These are phyloP conservation scores for Alternaria sp. DNA, from an alignment of 2,329 filamentous ascomycete genomes.

Conservation along the genomic window DNA sequence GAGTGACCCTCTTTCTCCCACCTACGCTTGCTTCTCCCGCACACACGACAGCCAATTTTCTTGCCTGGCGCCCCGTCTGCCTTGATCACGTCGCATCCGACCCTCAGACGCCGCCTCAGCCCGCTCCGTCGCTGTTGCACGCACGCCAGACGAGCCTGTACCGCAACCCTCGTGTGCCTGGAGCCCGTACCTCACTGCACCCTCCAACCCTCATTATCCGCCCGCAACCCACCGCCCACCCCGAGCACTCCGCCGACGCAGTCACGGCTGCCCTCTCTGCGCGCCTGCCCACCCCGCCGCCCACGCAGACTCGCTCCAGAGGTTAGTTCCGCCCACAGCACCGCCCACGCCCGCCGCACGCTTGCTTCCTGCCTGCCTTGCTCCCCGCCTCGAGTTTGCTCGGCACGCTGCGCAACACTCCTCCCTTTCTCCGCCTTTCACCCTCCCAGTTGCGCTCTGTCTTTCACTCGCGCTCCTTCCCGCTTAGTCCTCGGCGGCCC, in stretches of 20 bases:
- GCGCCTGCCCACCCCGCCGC: constrained; percentile 11
- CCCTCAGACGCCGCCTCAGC: constrained; percentile 36
- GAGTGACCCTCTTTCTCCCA: constrained; percentile 29
- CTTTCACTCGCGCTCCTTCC: constrained; percentile 4
- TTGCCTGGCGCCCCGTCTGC: constrained; percentile 34
- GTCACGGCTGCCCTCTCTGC: constrained; percentile 11
- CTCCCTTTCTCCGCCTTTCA: constrained; percentile 5
- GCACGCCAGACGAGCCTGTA: constrained; percentile 12
- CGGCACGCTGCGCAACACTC: constrained; percentile 11
- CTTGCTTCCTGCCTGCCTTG: constrained; percentile 14
- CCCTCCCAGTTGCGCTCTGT: background rate
- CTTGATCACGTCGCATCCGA: constrained; percentile 28
- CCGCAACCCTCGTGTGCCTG: constrained; percentile 35
- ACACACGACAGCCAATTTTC: constrained; percentile 46
- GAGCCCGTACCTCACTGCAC: constrained; percentile 25
- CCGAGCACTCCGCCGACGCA: constrained; percentile 9
- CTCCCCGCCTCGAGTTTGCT: constrained; percentile 18
- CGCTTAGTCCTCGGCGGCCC: background rate
- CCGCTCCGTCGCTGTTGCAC: constrained; percentile 26
- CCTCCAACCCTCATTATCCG: constrained; percentile 16
- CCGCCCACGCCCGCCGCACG: constrained; percentile 16
- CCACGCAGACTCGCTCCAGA: constrained; percentile 22
- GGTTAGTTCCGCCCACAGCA: constrained; percentile 33
- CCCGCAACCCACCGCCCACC: constrained; percentile 14
- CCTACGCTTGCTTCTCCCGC: constrained; percentile 35